A percentile compares a stretch with the other conserved stretches of the same genome.
Conservation (phyloP, 1,139 yeast genomes). For the Sporopachydermia cereana region DNA sequence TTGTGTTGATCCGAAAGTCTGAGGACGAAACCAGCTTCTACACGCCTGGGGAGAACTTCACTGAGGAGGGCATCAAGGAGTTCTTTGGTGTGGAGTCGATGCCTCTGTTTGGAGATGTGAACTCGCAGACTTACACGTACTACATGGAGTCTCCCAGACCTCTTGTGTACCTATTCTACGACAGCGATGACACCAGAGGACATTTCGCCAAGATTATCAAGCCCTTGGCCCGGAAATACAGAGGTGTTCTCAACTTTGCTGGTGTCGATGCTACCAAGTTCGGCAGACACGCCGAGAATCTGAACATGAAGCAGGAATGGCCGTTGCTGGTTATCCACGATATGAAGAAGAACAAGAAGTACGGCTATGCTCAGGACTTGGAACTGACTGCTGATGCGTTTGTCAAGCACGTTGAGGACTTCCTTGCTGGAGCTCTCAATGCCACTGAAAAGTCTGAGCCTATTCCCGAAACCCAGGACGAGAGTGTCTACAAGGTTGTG, state of each 20-base stretch:
- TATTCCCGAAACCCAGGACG: constrained; percentile 69
- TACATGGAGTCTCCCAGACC: constrained; percentile 71
- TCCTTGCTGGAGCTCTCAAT: constrained; percentile 47
- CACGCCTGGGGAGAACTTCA: constrained; percentile 17
- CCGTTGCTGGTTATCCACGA: constrained; percentile 91
- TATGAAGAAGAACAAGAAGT: constrained; percentile 54
- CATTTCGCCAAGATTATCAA: constrained; percentile 39
- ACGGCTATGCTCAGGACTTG: constrained; percentile 45
- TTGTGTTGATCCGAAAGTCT: constrained; percentile 35
- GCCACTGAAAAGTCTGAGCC: constrained; percentile 81
- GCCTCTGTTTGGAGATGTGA: constrained; percentile 87
- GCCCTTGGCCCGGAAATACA: constrained; percentile 57
- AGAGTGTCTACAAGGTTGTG: constrained; percentile 68
- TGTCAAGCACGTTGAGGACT: constrained; percentile 52
- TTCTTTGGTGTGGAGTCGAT: constrained; percentile 62
- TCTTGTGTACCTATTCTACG: constrained; percentile 80
- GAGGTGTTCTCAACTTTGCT: constrained; percentile 80
- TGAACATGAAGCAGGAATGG: constrained; percentile 76
- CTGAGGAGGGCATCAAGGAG: constrained; percentile 28
- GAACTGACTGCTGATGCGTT: constrained; percentile 35
- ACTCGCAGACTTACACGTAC: constrained; percentile 65
- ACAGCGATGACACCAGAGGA: constrained; percentile 52
- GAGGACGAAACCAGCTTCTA: constrained; percentile 21
- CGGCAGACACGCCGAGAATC: constrained; percentile 83
- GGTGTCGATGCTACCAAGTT: constrained; percentile 72